These are phyloP conservation scores for Puccinia triticina DNA, from an alignment of 1,284 basidiomycete species.

Conservation along the genomic window DNA sequence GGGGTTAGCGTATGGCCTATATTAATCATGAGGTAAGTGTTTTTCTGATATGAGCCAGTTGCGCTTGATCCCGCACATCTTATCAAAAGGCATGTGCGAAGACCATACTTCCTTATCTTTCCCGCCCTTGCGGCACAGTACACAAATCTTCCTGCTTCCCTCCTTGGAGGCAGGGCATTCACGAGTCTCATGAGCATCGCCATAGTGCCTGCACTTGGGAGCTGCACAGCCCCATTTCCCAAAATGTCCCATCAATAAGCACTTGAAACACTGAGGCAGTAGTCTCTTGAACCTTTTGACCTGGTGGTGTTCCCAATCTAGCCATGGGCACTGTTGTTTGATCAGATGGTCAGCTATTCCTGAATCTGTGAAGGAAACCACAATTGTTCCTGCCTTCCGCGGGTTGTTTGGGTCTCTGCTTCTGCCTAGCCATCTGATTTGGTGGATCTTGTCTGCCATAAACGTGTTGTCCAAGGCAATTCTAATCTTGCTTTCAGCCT, in stretches of 20 bases:
- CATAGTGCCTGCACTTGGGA: neutral
- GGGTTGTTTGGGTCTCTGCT: neutral
- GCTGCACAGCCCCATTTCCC: neutral
- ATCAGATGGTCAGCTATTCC: neutral
- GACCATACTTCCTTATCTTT: neutral
- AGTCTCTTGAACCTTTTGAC: neutral
- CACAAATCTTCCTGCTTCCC: neutral
- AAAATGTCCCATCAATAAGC: conserved; percentile 2
- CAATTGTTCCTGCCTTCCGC: neutral
- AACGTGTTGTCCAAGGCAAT: neutral
- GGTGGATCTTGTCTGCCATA: too few relatives aligned
- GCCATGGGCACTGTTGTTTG: neutral
- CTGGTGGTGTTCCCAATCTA: neutral
- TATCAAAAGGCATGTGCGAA: neutral
- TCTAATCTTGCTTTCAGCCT: neutral
- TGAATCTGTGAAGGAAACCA: neutral
- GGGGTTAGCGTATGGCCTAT: neutral
- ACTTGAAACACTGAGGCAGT: conserved; percentile 21
- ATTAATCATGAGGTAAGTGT: neutral
- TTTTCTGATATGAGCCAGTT: neutral
- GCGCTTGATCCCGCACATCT: neutral
- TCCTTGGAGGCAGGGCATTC: neutral
- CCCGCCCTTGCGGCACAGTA: neutral
- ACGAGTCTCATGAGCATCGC: neutral
- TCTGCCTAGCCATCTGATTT: neutral